Conservation (phyloP, 164 flowering plant genomes). For the Akebia trifoliata region DNA sequence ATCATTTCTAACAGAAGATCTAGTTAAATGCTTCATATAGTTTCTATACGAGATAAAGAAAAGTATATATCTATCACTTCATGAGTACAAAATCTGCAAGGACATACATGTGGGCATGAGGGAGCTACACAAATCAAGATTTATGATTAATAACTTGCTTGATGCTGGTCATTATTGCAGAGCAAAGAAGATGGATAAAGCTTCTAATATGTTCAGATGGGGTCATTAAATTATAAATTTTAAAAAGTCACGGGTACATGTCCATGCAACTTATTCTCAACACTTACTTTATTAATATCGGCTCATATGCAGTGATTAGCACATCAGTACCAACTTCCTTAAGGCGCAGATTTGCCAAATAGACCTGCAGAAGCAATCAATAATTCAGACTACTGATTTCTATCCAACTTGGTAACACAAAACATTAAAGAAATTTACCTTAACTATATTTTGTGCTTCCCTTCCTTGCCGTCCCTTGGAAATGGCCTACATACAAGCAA, state of each 20-base stretch:
- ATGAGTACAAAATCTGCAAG: too few species aligned
- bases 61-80: too few species aligned
- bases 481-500: constrained; percentile 44
- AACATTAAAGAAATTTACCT: constrained; percentile 31
- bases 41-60: too few species aligned
- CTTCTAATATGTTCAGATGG: too few species aligned
- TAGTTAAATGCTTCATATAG: too few species aligned
- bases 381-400: neutral
- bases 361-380: constrained; percentile 49
- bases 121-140: too few species aligned
- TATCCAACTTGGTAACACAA: neutral
- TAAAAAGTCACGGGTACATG: neutral
- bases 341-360: constrained; percentile 83
- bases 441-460: constrained; percentile 77
- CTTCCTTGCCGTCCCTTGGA: constrained; percentile 80
- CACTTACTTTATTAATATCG: constrained; percentile 72
- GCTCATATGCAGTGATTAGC: constrained; percentile 81
- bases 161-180: too few species aligned
- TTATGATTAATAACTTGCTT: too few species aligned
- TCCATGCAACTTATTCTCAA: neutral
- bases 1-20: too few species aligned
- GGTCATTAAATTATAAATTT: too few species aligned
- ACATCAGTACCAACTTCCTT: constrained; percentile 86
- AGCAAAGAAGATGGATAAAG: too few species aligned
- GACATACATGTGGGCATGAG: too few species aligned